Base-by-base conservation (phyloP, 257 asterid genomes). In the Primulina huaijiensis region DNA sequence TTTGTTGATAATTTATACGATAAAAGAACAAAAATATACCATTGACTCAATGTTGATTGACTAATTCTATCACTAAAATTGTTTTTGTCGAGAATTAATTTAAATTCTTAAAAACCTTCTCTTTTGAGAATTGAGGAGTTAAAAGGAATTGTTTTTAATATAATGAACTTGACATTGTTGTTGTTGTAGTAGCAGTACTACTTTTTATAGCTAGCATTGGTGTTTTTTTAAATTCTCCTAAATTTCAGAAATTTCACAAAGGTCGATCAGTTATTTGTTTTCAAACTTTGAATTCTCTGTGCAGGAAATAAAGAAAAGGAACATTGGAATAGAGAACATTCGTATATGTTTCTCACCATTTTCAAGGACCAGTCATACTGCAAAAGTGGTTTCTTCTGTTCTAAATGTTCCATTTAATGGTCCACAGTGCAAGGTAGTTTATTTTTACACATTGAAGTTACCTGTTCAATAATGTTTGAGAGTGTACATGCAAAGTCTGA, bases 321-420 rank as follows among this genome's bases (percentile, higher is more conserved):
- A 74, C 11, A 71, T 81, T 29, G 86, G 72, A 14, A 68, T 83
- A 63, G 85, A 85, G 71, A 82, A 86, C 72, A 90, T 93, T 46
- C 80, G 99, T 35, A 89, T 93, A 75, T 93, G 99, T 83, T 90
- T 87, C 75, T 93, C 99, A 23, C 99, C 97, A 27, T 93, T 93
- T 81, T 81, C 97, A 58, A 93, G 98, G 82, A 93, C 98, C 74
- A 74, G 63, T 46, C 97, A 90, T 76, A 93, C 98, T 37, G 97
- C 98, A 43, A 75, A 81, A 78, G 85, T 69, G 60, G 95, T 86
- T 78, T 89, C 96, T 53, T 90, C 96, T 52, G 86, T 86, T 73
- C 64, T 93, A 55, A 64, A 76, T 65, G 75, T 93, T 79, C 86
- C 95, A 37, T 82, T 90, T 82, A 89, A 88, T 71, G 96, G 88